A percentile compares a stretch with the other conserved stretches of the same genome.
phyloP scores from a whole-genome alignment of 768 basidiomycete genomes.

The Roridomyces roridus region DNA sequence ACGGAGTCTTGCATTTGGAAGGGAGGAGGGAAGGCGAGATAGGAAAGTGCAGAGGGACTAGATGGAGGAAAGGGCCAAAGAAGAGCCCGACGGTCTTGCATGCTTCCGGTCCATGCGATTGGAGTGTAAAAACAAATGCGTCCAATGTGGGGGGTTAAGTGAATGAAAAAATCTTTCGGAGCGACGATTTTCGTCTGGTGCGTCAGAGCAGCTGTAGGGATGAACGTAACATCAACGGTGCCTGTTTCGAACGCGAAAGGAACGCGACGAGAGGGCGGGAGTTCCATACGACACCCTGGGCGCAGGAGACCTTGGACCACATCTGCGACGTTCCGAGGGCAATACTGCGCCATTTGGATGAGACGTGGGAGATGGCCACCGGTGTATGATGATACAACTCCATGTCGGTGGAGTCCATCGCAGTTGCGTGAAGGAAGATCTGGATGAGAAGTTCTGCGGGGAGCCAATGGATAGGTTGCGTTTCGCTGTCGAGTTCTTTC shows the following conservation, averaged over 20 bases:
- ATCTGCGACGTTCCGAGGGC: conserved; percentile 48
- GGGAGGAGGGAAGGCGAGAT: conserved; percentile 8
- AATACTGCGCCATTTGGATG: conserved; percentile 53
- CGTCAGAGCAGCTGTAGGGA: conserved; percentile 18
- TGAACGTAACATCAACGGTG: conserved; percentile 43
- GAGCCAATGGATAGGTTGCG: conserved; percentile 56
- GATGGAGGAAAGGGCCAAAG: too few relatives aligned
- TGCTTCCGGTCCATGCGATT: conserved; percentile 33
- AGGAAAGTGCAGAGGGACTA: conserved; percentile 17
- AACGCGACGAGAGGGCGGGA: conserved; percentile 29
- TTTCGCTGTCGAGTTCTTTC: conserved; percentile 43
- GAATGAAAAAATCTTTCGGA: conserved; percentile 31
- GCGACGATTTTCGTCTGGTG: conserved; percentile 21
- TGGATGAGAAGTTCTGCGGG: conserved; percentile 54
- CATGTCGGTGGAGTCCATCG: conserved; percentile 31
- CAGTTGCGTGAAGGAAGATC: conserved; percentile 42
- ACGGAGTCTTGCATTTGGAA: conserved; percentile 4
- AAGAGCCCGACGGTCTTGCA: conserved; percentile 30
- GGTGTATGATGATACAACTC: conserved; percentile 39
- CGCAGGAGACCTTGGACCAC: conserved; percentile 50
- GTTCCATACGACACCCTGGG: conserved; percentile 31
- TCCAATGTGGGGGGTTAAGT: conserved; percentile 27
- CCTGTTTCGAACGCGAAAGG: conserved; percentile 40
- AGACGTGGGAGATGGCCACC: conserved; percentile 54
- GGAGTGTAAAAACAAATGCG: conserved; percentile 40